Percentiles rank a stretch among this genome's conserved stretches.
These are phyloP conservation scores for Candida tunisiensis DNA, from an alignment of 1,139 yeast genomes.

Conservation along the genomic window DNA sequence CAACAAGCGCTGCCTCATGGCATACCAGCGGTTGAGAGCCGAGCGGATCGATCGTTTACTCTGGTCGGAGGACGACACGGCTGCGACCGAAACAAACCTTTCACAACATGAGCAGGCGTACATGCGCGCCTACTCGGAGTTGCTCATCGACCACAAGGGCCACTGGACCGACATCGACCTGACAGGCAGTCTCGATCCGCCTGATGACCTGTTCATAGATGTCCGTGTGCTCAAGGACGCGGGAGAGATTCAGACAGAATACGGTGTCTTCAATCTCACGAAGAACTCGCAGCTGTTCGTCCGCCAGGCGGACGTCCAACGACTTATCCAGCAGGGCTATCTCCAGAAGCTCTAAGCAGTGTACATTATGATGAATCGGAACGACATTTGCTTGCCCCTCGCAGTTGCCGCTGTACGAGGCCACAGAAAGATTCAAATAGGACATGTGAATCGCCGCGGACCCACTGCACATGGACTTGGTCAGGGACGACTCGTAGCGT, in stretches of 20 bases:
- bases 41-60: conserved; percentile 48
- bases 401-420: too few relatives aligned
- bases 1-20: conserved; percentile 76
- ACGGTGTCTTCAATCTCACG: conserved; percentile 89
- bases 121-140: conserved; percentile 48
- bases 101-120: conserved; percentile 75
- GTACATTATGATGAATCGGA: too few relatives aligned
- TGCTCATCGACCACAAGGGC: conserved; percentile 63
- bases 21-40: conserved; percentile 62
- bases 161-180: conserved; percentile 74
- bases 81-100: conserved; percentile 29
- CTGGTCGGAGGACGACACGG: conserved; percentile 39
- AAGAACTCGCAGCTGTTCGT: conserved; percentile 93
- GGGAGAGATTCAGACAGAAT: conserved; percentile 94
- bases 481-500: too few relatives aligned
- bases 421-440: too few relatives aligned
- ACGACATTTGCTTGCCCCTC: too few relatives aligned
- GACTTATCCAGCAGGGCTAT: conserved; percentile 89
- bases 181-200: conserved; percentile 79
- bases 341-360: conserved; percentile 35
- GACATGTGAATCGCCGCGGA: too few relatives aligned
- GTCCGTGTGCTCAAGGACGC: conserved; percentile 89
- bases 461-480: too few relatives aligned
- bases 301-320: conserved; percentile 82
- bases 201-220: conserved; percentile 79